Base-by-base conservation (phyloP, 768 basidiomycete genomes). In the Xerocomellus amylosporus region DNA sequence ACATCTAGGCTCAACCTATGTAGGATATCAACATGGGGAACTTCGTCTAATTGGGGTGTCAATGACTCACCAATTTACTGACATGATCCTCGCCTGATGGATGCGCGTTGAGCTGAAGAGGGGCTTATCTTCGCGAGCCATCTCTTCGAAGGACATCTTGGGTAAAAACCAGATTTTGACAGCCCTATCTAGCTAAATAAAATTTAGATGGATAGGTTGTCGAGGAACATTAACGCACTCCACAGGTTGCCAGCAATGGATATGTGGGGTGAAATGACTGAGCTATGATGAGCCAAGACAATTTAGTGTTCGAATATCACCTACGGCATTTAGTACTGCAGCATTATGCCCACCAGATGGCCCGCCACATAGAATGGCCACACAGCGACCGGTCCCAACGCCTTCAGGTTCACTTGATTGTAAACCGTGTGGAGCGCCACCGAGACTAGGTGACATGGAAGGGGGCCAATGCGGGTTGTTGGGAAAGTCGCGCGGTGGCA, bases 121-220 rank as follows among this genome's bases (percentile, higher is more conserved):
- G 0, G 90, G 88, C 56, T 90, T 90, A 55, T 91, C 88, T 65
- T 86, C 84, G 33, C 87, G 76, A 45, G 74, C 71, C 46, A 84
- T 71, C 46, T 66, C 56, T n/a, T 74, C 67, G 3, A 57, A 49
- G 19, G 73, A 65, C 33, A 68, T 72, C 2, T 67, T 70, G 24
- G 80, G 77, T 19, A 86, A 69, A 43, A 77, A 73, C 90, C 90
- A 92, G 7, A 92, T 88, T 68, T 90, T 90, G 33, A 90, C 80
- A 3, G 76, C 72, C 54, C 87, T 79, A 58, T 92, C 90, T 59
- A 89, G 74, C 89, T 91, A 49, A 52, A 33, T 24, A 15, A 4
- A 22, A 2, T 14, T 53, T 34, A 60, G 49, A 58, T 28, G 24
- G 30, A 41, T 15, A n/a, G 14, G 42, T 39, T 38, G 19, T 49